Evolutionary conservation across 305 asterid species (phyloP).

Genomic region (Vinca major): DNA sequence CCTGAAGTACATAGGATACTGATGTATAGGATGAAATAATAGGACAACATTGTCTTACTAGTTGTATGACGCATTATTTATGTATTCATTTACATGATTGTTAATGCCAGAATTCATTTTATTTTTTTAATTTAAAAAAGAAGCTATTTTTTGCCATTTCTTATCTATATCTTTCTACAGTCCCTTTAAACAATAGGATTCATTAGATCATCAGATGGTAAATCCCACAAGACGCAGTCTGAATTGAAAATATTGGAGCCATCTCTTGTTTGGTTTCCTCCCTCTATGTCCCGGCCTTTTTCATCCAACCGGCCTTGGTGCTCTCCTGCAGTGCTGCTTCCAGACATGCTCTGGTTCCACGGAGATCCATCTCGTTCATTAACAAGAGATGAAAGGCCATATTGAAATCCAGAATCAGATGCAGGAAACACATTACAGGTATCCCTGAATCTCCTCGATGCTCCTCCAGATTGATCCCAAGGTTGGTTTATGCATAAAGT

Average conservation of each 20-base stretch:
- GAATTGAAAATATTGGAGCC: conserved; percentile 47
- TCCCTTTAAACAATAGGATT: conserved; percentile 34
- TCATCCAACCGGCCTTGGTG: conserved; percentile 30
- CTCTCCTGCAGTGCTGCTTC: conserved; percentile 51
- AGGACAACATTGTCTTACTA: not conserved
- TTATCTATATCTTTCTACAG: not conserved
- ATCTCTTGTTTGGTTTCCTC: conserved; percentile 34
- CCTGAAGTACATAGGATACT: conserved; percentile 34
- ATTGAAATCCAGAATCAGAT: conserved; percentile 47
- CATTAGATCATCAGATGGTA: conserved; percentile 68
- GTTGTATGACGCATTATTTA: conserved; percentile 5
- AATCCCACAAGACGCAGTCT: conserved; percentile 75
- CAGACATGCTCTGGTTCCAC: conserved; percentile 66
- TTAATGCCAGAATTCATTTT: not conserved
- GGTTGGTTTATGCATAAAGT: conserved; percentile 21
- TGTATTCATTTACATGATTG: conserved; percentile 12
- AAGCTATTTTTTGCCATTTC: not conserved
- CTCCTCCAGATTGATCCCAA: conserved; percentile 41
- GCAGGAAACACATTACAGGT: conserved; percentile 28
- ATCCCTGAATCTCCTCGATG: conserved; percentile 30
- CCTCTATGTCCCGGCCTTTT: conserved; percentile 31
- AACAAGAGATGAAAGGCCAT: conserved; percentile 40
- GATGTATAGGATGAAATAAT: conserved; percentile 9
- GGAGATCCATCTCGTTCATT: conserved; percentile 51
- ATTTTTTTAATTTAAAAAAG: not conserved